phyloP scores from a whole-genome alignment of 176 grass and related monocot species.

The barley (Hordeum vulgare) region MorexV3_pseudomolecules_assembly NC_058518.1:394624737-394625236 shows the following conservation, averaged over 20 bases:
- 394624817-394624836: not conserved
- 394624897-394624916: constrained; percentile 41
- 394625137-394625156: not conserved
- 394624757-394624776: constrained; percentile 23
- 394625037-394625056: not conserved
- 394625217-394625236: not conserved
- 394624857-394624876: constrained; percentile 37
- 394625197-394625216: constrained; percentile 9
- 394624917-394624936: constrained; percentile 15
- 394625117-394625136: constrained; percentile 17
- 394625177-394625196: constrained; percentile 9
- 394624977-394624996: not conserved
- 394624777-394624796: not conserved
- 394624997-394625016: not conserved
- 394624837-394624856: constrained; percentile 1
- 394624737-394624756: constrained; percentile 42
- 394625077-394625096: constrained; percentile 30
- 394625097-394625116: constrained; percentile 2
- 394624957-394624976: not conserved
- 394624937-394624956: constrained; percentile 13
- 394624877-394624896: constrained; percentile 41
- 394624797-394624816: not conserved
- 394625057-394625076: constrained; percentile 21
- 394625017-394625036: not conserved
- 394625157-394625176: constrained; percentile 30